Evolutionary conservation across 2,329 filamentous ascomycete genomes (phyloP), one percentile per base, ranked within the genome.

Genomic region (Fusarium papillatum): DNA sequence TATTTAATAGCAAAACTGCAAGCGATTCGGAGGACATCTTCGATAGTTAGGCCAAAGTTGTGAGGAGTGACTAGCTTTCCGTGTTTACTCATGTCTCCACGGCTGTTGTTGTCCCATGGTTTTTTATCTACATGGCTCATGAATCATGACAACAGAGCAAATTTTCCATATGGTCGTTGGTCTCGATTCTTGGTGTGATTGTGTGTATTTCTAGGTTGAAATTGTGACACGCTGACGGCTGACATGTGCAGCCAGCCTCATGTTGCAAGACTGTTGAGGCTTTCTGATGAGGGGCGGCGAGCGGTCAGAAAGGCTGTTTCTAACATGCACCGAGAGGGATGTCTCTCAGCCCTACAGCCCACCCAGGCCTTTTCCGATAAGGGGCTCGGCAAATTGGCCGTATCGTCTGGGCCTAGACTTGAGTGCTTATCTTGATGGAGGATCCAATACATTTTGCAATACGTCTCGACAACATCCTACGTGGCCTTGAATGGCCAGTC

Each of bases 1-100:
- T 78, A 75, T 76, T 76, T 80, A 75, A 72, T 78, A 76, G 75
- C 79, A 80, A 78, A 79, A 81, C 74, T 81, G 75, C 78, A 75
- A 82, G 80, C 80, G 81, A 78, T 77, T 76, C 62, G 78, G 76
- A 79, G 73, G 76, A 67, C 62, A 77, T 77, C 71, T 79, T 76
- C 73, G 75, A 77, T 75, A 62, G 69, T 70, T 79, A 68, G 79
- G 73, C 72, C 73, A 76, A 79, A 76, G 78, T 75, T 76, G 75
- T 78, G 66, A 77, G 75, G 66, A 76, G 76, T 69, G 70, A 74
- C 74, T 75, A 79, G 67, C 65, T 76, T 77, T 76, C 64, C 67
- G 75, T 76, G 67, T 78, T 81, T 75, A 74, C 75, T 73, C 74
- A 75, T 72, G 74, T 80, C 59, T 75, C 64, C 73, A 71, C 68